Conservation (phyloP, 495 filamentous ascomycete species). For the Xylaria longipes region DNA sequence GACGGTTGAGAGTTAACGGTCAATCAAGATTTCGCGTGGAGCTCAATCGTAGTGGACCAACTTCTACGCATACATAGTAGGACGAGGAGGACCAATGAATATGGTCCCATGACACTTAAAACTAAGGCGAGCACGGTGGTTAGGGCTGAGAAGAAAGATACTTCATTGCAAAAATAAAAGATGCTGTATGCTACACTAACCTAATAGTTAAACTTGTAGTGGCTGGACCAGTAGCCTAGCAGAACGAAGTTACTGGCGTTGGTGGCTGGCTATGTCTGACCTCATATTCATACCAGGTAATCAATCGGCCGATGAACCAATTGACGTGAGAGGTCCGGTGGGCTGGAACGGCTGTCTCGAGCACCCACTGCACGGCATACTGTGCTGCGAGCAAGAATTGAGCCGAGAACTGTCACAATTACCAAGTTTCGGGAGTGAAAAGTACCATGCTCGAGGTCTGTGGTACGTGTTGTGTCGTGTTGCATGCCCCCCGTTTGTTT, state of each 20-base stretch:
- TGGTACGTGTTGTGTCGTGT: not conserved
- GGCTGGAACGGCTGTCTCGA: constrained; percentile 10
- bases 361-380: not conserved
- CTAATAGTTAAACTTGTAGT: not conserved
- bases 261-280: not conserved
- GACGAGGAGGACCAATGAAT: not conserved
- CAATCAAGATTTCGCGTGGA: not conserved
- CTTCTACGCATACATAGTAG: not conserved
- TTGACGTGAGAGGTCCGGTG: not conserved
- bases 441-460: constrained; percentile 16
- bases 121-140: not conserved
- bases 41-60: not conserved
- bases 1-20: not conserved
- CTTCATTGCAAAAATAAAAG: not conserved
- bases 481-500: not conserved
- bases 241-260: not conserved
- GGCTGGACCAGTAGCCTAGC: not conserved
- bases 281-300: not conserved
- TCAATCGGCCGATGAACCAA: not conserved
- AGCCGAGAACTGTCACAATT: constrained; percentile 22
- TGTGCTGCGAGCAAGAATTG: constrained; percentile 6
- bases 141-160: not conserved
- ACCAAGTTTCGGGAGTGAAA: constrained; percentile 11
- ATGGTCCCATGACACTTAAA: not conserved
- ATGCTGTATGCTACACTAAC: not conserved